Percentiles rank a stretch among this genome's conserved stretches.
Conservation (phyloP, 164 flowering plant genomes). For the Umbilicus rupestris region DNA sequence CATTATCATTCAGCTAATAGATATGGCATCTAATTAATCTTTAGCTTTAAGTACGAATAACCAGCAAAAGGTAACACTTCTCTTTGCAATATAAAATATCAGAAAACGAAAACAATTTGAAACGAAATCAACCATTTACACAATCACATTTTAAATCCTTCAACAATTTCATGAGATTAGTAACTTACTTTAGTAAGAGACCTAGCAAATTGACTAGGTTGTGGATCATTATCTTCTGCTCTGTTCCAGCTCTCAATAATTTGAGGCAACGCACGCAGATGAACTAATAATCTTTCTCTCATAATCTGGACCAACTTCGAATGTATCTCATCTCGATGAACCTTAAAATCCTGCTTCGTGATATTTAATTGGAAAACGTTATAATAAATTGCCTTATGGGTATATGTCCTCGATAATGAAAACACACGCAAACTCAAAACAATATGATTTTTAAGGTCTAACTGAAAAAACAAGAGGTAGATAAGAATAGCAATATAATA, state of each 20-base stretch:
- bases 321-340: conserved; percentile 93
- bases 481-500: neutral
- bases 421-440: neutral
- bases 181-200: conserved; percentile 70
- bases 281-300: conserved; percentile 85
- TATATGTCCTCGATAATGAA: neutral
- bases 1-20: neutral
- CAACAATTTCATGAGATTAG: neutral
- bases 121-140: neutral
- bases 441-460: neutral
- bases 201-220: conserved; percentile 88
- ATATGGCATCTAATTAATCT: neutral
- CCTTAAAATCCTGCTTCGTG: conserved; percentile 64
- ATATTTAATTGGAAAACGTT: neutral
- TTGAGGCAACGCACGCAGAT: conserved; percentile 80
- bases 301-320: conserved; percentile 93
- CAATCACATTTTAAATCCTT: neutral
- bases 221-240: conserved; percentile 68
- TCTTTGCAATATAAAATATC: neutral
- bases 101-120: neutral
- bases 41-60: neutral
- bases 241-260: conserved; percentile 87
- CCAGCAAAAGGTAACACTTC: neutral
- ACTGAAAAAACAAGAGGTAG: neutral
- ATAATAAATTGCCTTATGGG: neutral